Evolutionary conservation across 129 eudicot species (phyloP).

Genomic region (Glebionis coronaria): DNA sequence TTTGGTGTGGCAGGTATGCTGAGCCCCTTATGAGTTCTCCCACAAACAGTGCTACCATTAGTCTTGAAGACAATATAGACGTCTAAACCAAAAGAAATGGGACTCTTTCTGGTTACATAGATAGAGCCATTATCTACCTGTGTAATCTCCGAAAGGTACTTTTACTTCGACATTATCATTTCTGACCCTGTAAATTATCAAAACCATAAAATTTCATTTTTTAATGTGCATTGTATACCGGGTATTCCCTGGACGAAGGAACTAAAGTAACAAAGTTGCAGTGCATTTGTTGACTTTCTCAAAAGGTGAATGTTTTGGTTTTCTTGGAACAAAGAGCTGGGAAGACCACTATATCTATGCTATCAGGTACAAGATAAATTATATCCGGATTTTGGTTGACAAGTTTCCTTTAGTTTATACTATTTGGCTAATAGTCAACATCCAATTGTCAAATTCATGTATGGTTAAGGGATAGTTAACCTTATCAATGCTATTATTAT

Average conservation of each 20-base stretch:
- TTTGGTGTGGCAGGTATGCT: constrained; percentile 56
- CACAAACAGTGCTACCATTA: constrained; percentile 35
- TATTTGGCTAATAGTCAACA: constrained; percentile 4
- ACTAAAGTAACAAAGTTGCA: constrained; percentile 60
- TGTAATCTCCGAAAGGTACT: constrained; percentile 84
- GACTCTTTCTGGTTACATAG: constrained; percentile 78
- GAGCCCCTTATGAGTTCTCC: constrained; percentile 79
- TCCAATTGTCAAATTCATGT: neutral
- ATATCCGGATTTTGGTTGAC: constrained; percentile 9
- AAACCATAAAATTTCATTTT: neutral
- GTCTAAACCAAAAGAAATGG: constrained; percentile 75
- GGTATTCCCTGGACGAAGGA: constrained; percentile 83
- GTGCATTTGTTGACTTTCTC: constrained; percentile 91
- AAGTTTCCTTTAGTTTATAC: constrained; percentile 7
- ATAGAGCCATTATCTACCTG: constrained; percentile 73
- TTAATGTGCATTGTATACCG: constrained; percentile 27
- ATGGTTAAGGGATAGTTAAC: neutral
- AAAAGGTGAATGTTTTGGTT: constrained; percentile 99
- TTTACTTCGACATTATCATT: constrained; percentile 17
- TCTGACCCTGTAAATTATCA: constrained; percentile 2
- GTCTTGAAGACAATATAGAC: constrained; percentile 77
- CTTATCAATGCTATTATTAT: constrained; percentile 10
- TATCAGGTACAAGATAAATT: constrained; percentile 56
- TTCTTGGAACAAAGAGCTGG: constrained; percentile 99
- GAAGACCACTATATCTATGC: constrained; percentile 95